phyloP scores from a whole-genome alignment of 2,329 filamentous ascomycete genomes.

The Calonectria multiphialidica region DNA sequence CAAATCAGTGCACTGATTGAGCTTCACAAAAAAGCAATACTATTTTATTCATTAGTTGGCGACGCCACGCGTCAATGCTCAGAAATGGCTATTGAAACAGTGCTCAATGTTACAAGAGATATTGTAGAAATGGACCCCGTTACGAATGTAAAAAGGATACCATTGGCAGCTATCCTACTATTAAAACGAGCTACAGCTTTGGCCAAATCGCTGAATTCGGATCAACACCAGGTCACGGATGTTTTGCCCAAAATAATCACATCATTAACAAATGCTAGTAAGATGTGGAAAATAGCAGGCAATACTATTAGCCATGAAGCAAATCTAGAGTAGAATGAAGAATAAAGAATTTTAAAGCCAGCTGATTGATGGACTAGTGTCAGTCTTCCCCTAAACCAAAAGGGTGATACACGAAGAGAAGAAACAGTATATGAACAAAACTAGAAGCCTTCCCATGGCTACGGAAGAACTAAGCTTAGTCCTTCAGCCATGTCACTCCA shows the following conservation, averaged over 20 bases:
- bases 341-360: too few species aligned
- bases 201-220: background rate
- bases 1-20: background rate
- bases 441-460: too few species aligned
- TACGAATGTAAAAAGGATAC: background rate
- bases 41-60: background rate
- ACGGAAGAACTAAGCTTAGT: too few species aligned
- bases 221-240: background rate
- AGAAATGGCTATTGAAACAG: background rate
- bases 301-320: background rate
- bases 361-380: too few species aligned
- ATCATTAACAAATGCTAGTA: background rate
- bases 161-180: background rate
- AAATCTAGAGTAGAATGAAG: background rate
- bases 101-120: background rate
- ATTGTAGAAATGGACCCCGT: background rate
- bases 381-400: too few species aligned
- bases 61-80: background rate
- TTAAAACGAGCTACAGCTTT: background rate
- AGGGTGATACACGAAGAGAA: too few species aligned
- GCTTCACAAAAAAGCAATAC: background rate
- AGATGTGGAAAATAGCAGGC: background rate
- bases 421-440: too few species aligned
- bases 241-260: background rate
- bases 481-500: too few species aligned